Evolutionary conservation across 192 early-diverging fungal species (phyloP), one percentile per base, ranked within the genome.

Genomic region (Obelidium mucronatum): DNA sequence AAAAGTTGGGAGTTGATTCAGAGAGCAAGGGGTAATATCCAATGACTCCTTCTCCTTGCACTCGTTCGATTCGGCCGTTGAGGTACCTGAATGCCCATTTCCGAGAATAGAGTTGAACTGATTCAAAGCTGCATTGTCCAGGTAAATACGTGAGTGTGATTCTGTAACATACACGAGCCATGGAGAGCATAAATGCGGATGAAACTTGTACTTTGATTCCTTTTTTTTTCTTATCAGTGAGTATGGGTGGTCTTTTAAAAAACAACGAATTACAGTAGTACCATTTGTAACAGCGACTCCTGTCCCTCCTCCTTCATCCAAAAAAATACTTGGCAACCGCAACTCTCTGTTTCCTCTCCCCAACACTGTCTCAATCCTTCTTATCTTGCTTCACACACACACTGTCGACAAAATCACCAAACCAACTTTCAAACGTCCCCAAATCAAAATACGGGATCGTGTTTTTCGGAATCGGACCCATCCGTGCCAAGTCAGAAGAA

Each of bases 101-200:
- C 26, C 69, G 69, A 11, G 35, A 3, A 5, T 58, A 15, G 19
- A 72, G 54, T 58, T 72, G 69, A 37, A 36, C 69, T 5, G 8
- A 35, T 31, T 19, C 31, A 35, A 34, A 58, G 26, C 28, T n/a
- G 40, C 69, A 72, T 36, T 72, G 8, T 8, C 39, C 54, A 36
- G 51, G 53, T 22, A 72, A 11, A 37, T 58, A 72, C 30, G 36
- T 35, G 11, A 72, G 22, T 31, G 53, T 22, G 36, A 72, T 59
- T 24, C 69, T 28, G 36, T 72, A 72, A 30, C 69, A 72, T 1
- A 72, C 34, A 6, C 69, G 69, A n/a, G 69, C 69, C 69, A 72
- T 72, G 8, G 53, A 39, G 11, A 72, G 30, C 5, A 72, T 54
- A 54, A 72, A 72, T 30, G 39, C 54, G 5, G 53, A 35, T 35